Evolutionary conservation across 306 rosid genomes (phyloP), one percentile per base, ranked within the genome.

Genomic region (Castanospermum australe): DNA sequence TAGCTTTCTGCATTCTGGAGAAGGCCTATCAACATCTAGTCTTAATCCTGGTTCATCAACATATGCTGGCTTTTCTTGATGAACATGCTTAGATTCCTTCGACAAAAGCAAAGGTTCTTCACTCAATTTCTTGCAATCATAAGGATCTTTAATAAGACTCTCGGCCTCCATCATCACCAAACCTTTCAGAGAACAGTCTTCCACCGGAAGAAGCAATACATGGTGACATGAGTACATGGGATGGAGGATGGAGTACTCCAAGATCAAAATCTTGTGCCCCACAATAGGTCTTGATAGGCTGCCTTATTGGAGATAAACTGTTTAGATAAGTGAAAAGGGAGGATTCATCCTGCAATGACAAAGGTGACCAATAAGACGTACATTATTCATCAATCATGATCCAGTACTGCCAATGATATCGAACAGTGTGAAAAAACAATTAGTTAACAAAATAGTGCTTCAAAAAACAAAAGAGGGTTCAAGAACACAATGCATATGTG

Each of bases 291-390:
- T 71, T 77, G 77, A 55, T 80, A 28, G 71, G 76, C 76, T 83
- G 45, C 3, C 12, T 70, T 59, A 84, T 75, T 28, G 90, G 86
- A 10, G 89, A 81, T 35, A 89, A 61, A 67, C 76, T 72, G 70
- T 71, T 77, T 22, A 71, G 57, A 47, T 22, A 82, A 33, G 69
- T 70, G 18, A 70, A 75, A 20, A 87, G 59, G 11, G 88, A 81
- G 15, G 88, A 87, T 21, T 87, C n/a, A n/a, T n/a, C 93, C 93
- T 89, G 86, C 18, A 79, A 78, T 50, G 12, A 71, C 50, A 21
- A 42, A 47, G 41, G 24, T 14, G 51, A 39, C 17, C 5, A n/a
- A 22, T 73, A 41, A 72, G 56, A 48, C 11, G 45, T 61, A 24
- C 13, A 5, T 47, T 33, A 9, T 7, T 24, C 66, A 14, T 36